Evolutionary conservation across 2,329 filamentous ascomycete genomes (phyloP).

Genomic region (Botrytis paeoniae): DNA sequence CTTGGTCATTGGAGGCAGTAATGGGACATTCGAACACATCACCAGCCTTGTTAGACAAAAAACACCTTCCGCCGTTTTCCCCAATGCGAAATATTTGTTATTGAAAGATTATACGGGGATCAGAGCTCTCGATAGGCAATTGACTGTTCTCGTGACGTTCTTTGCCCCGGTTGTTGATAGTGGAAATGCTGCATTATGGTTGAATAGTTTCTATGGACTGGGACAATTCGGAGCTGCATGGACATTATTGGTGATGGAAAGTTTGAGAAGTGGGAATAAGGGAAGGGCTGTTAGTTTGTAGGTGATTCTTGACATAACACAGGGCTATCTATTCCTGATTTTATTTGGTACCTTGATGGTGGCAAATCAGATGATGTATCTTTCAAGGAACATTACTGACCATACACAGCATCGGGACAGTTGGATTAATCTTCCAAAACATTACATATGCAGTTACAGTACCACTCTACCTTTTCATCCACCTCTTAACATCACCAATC

Average conservation of each 20-base stretch:
- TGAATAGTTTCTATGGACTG: constrained; percentile 29
- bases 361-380: background rate
- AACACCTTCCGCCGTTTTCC: constrained; percentile 21
- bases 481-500: constrained; percentile 44
- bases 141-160: constrained; percentile 30
- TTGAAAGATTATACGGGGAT: constrained; percentile 30
- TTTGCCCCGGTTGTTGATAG: constrained; percentile 31
- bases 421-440: constrained; percentile 44
- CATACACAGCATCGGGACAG: constrained; percentile 37
- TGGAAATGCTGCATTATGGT: constrained; percentile 21
- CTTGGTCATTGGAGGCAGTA: constrained; percentile 22
- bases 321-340: background rate
- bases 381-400: constrained; percentile 15
- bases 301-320: constrained; percentile 22
- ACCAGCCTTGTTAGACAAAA: constrained; percentile 18
- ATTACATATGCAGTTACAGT: constrained; percentile 45
- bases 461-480: constrained; percentile 44
- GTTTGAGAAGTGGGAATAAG: constrained; percentile 44
- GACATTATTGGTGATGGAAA: constrained; percentile 43
- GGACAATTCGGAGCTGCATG: constrained; percentile 35
- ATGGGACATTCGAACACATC: constrained; percentile 29
- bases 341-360: background rate
- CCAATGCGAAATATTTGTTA: constrained; percentile 23
- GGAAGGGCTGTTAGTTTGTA: constrained; percentile 44
- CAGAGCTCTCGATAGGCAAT: constrained; percentile 27